Evolutionary conservation across 108 stramenopile species (phyloP), one percentile per base, ranked within the genome.

Genomic region (Chaetoceros muelleri): DNA sequence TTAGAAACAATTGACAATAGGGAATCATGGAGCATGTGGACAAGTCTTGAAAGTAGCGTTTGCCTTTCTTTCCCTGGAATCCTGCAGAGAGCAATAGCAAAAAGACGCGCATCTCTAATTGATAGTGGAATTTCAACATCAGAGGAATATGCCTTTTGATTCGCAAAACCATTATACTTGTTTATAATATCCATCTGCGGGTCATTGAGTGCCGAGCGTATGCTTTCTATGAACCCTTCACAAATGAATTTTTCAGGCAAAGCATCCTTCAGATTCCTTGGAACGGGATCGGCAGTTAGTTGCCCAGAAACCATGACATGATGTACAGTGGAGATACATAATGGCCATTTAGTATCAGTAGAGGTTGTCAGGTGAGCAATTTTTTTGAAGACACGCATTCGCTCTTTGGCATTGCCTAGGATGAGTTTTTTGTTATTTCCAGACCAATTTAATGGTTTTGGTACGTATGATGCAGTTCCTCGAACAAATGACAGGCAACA

Each of bases 291-390:
- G 29, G 34, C 24, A 23, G 65, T 70, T 34, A 90, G 50, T 24
- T 81, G 72, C 18, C 72, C 62, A 1, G 71, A 49, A 26, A 85
- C 58, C 44, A 90, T 52, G 13, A 78, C 62, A 53, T 79, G 78
- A 54, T 78, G 73, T 28, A 78, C 57, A 8, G 72, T 54, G 8
- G 84, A 70, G 10, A 84, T 48, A 16, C 28, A 52, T 22, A 73
- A 48, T 1, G 69, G 62, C 65, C 69, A 75, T 0, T 28, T 31
- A 7, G 30, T 45, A 17, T 29, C 40, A 52, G 34, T 19, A 3
- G 46, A 30, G 23, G 46, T 27, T 21, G 21, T n/a, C 30, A 1
- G 18, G 19, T 31, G 24, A 22, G 56, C 50, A 1, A 71, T 55
- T 17, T n/a, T 53, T 48, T 53, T 57, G 34, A 55, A 46, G 58